Base-by-base conservation (phyloP, 2,329 filamentous ascomycete genomes). In the Penicillium nordicum region DNA sequence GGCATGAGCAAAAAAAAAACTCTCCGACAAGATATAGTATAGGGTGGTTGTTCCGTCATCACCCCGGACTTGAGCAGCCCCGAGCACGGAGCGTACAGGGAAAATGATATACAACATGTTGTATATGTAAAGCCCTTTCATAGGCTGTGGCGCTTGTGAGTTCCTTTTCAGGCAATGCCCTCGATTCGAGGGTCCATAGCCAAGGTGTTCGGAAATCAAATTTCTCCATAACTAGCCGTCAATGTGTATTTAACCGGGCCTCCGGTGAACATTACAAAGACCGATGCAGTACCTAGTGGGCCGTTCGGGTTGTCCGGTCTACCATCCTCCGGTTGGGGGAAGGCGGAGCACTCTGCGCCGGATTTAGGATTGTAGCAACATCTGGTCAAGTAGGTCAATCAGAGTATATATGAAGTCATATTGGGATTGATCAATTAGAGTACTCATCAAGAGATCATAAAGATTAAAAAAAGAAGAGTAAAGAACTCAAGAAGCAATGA, bases 261-360 rank as follows among this genome's bases (percentile, higher is more conserved):
- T 61, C 53, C 64, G 64, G 64, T 66, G 64, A 66, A 51, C 25
- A 50, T 59, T 43, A 57, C 51, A 65, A 57, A 47, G 7, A 50
- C 57, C 60, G 49, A 53, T 56, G 43, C 58, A 59, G 57, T 62
- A 34, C 32, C 32, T 34, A 59, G 65, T 65, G 63, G 63, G 61
- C 61, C 64, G 63, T 16, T 16, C 32, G 32, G 32, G 32, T 63
- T 64, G 64, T 54, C 63, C 63, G 63, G 63, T 66, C 63, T 63
- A 65, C 64, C 57, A 60, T 64, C 48, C 61, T 66, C 64, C 64
- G 63, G 63, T 61, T 62, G 61, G 60, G 57, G 60, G 45, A 40
- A 55, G 50, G 47, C 70, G 70, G 70, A 72, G 69, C 68, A 72
- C 69, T 56, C 67, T 72, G 69, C 57, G 62, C 70, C 70, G 70